phyloP scores from a whole-genome alignment of 352 stramenopile genomes.

The Pythium scleroteichum region DNA sequence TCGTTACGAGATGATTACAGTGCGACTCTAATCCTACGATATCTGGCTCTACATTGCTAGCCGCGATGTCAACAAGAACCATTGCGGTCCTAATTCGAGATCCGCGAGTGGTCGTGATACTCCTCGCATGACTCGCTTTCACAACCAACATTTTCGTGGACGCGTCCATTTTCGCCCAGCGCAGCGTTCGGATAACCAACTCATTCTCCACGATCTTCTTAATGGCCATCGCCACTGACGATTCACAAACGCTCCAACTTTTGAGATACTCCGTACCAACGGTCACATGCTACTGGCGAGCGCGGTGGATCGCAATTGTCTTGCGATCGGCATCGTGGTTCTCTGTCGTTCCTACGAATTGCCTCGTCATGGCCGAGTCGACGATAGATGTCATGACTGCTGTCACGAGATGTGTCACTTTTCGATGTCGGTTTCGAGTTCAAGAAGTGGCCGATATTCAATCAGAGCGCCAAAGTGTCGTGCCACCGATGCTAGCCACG shows the following conservation, averaged over 20 bases:
- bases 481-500: no score
- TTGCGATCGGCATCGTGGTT: slow-evolving; percentile 2
- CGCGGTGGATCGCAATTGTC: not conserved
- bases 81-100: slow-evolving; percentile 17
- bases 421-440: not conserved
- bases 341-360: not conserved
- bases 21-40: slow-evolving; percentile 25
- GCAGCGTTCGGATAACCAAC: slow-evolving; percentile 15
- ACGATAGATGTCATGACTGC: no score
- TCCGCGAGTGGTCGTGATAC: not conserved
- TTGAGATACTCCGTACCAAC: not conserved
- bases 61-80: not conserved
- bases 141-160: slow-evolving; percentile 24
- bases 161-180: slow-evolving; percentile 13
- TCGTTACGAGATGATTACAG: slow-evolving; percentile 18
- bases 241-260: no score
- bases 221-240: slow-evolving; percentile 1
- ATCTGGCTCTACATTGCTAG: slow-evolving; percentile 21
- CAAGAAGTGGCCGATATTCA: not conserved
- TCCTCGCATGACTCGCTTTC: slow-evolving; percentile 2
- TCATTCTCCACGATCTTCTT: slow-evolving; percentile 1
- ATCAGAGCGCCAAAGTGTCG: no score
- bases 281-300: slow-evolving; percentile 1
- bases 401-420: not conserved
- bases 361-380: not conserved